Base-by-base conservation (phyloP, 345 rosid species). In the Pugionium dolabratum region DNA sequence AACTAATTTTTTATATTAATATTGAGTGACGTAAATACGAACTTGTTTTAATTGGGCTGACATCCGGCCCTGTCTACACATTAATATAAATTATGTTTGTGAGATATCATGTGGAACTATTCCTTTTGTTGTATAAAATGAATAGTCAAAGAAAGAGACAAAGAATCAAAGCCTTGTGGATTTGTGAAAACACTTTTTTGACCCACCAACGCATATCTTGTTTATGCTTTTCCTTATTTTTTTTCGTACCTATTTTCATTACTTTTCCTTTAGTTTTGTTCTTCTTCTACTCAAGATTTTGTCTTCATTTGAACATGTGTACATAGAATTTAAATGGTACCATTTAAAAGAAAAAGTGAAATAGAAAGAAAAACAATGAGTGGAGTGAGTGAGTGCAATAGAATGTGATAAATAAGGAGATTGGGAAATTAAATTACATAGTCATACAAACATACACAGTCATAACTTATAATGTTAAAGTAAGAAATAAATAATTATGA, bases 181-280 rank as follows among this genome's bases (percentile, higher is more conserved):
- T 74, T 74, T 74, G 65, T 49, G 65, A 68, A 61, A 54, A 67
- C 73, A 46, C 73, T 68, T 62, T 74, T 27, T 67, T 74, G 74
- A 74, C 78, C 70, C 74, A 74, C 78, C 74, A 67, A 6, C 64
- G 46, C 78, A 48, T 54, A 40, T 59, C 10, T 53, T 73, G 51
- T 26, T 66, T 60, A 74, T 35, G 65, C 42, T 74, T 74, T 44
- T 62, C 48, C 57, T 74, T 62, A 54, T 55, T 67, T 60, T 74
- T 46, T 45, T 66, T 43, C 1, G 18, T 18, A 18, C 30, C 46
- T 54, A 39, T 62, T 74, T 64, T 41, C 34, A 74, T 62, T 64
- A 62, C 78, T 50, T 72, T 72, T 45, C 66, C 25, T 10, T 9
- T 31, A 5, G 7, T 44, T 57, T 65, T 33, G 2, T 62, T 52